Evolutionary conservation across 495 filamentous ascomycete species (phyloP).

Genomic region (Xylaria grammica): DNA sequence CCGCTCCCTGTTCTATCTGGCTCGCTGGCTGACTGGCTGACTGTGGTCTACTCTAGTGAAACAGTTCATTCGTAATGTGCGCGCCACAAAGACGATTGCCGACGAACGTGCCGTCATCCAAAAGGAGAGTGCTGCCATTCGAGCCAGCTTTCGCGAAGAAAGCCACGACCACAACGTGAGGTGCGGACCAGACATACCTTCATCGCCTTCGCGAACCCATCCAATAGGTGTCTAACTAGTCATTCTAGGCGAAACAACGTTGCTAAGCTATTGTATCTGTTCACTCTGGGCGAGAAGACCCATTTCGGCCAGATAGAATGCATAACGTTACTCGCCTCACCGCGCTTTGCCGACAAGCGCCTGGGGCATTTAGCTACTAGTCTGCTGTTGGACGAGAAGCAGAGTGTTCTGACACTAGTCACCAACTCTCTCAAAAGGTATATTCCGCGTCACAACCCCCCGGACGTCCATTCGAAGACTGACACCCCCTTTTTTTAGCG

Average conservation of each 20-base stretch:
- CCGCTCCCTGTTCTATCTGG: too few relatives aligned
- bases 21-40: slow-evolving; percentile 15
- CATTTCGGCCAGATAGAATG: slow-evolving; percentile 99
- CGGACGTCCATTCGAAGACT: slow-evolving; percentile 23
- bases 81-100: slow-evolving; percentile 96
- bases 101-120: slow-evolving; percentile 98
- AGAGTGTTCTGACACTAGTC: slow-evolving; percentile 94
- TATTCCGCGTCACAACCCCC: slow-evolving; percentile 26
- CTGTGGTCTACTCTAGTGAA: slow-evolving; percentile 68
- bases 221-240: slow-evolving; percentile 6
- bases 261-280: slow-evolving; percentile 95
- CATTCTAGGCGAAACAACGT: slow-evolving; percentile 90
- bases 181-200: slow-evolving; percentile 50
- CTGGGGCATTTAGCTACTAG: slow-evolving; percentile 96
- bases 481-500: slow-evolving; percentile 60
- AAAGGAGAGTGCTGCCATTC: slow-evolving; percentile 96
- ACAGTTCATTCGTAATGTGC: slow-evolving; percentile 99
- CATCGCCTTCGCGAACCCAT: too few relatives aligned
- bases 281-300: slow-evolving; percentile 96
- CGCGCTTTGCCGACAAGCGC: slow-evolving; percentile 96
- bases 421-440: slow-evolving; percentile 98
- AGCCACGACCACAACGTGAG: slow-evolving; percentile 87
- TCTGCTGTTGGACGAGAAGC: slow-evolving; percentile 95
- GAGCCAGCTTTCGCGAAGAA: slow-evolving; percentile 96
- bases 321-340: slow-evolving; percentile 93